Evolutionary conservation across 2,329 filamentous ascomycete genomes (phyloP), one percentile per base, ranked within the genome.

Genomic region (Zymoseptoria crescenta): DNA sequence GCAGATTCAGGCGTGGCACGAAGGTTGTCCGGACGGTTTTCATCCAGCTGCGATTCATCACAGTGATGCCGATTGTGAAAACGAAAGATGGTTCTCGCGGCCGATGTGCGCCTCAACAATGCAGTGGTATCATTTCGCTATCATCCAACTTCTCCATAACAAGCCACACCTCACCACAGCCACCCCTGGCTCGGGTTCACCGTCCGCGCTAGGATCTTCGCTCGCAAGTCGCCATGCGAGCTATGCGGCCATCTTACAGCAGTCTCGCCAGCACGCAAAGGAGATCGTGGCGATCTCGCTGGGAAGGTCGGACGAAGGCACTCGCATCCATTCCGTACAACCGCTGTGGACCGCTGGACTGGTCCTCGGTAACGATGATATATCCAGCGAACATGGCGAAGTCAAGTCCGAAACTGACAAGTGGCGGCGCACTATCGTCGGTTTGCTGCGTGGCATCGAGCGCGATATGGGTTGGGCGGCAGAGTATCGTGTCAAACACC

Each of bases 21-120:
- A 78, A 53, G 81, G 82, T 3, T 73, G 87, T 3, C 83, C 84
- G 0, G 76, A 81, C 28, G 84, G 80, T 6, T 87, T 87, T 68
- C 78, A 77, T 54, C 79, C 83, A 4, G 82, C 79, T 56, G 82
- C 80, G 8, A 75, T 66, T 78, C 50, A 73, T 81, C 10, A 21
- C 57, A 85, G 10, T 87, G 85, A 83, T 86, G 85, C 69, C 79
- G 80, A 56, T 76, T 87, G 77, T 87, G 35, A 45, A 6, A 45
- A 45, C n/a, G 35, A 45, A 45, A 45, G 13, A 13, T 45, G 35
- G 35, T 45, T 16, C 7, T 84, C 70, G 83, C 82, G 0, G 83
- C 84, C 2, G 83, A 83, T 1, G 87, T 87, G 79, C 83, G 86
- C 65, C 80, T 79, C 60, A 87, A 85, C 63, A 19, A 86, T 87